Percentiles rank a stretch among this genome's conserved stretches.
Conservation (phyloP, 2,329 filamentous ascomycete genomes). For the Juglanconis sp. region DNA sequence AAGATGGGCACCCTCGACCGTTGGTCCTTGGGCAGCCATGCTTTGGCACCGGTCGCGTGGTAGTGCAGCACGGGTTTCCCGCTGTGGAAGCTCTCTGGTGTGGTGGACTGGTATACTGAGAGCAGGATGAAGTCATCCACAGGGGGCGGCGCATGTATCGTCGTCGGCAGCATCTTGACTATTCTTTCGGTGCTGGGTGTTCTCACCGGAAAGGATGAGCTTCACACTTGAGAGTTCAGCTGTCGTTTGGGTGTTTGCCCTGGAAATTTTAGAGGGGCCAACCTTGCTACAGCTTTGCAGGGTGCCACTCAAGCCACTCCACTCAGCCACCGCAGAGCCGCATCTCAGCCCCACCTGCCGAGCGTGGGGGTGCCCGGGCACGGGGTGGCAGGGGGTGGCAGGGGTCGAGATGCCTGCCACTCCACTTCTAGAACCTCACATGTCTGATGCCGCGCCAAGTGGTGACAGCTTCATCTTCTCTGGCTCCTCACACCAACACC, state of each 20-base stretch:
- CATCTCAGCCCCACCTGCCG: background rate
- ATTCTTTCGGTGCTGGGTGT: constrained; percentile 2
- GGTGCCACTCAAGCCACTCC: no score
- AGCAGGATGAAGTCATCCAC: constrained; percentile 61
- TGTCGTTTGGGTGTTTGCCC: no score
- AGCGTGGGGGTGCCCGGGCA: no score
- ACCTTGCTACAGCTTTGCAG: no score
- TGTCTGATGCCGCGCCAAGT: background rate
- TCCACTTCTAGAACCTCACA: background rate
- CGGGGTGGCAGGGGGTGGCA: background rate
- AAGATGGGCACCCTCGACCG: constrained; percentile 57
- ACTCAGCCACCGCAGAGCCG: background rate
- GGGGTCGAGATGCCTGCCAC: background rate
- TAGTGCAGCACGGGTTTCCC: constrained; percentile 70
- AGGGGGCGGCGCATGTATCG: constrained; percentile 55
- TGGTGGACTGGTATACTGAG: constrained; percentile 67
- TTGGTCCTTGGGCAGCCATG: constrained; percentile 50
- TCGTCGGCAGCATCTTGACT: constrained; percentile 45
- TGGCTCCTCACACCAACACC: background rate
- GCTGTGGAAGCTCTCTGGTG: constrained; percentile 68
- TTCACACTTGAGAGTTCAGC: background rate
- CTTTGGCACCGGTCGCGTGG: constrained; percentile 54
- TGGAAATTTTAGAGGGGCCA: background rate
- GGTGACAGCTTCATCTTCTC: background rate
- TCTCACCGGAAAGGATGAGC: background rate